These are phyloP conservation scores for Zoysia japonica DNA, from an alignment of 176 grass and related monocot species.

Conservation along the genomic window DNA sequence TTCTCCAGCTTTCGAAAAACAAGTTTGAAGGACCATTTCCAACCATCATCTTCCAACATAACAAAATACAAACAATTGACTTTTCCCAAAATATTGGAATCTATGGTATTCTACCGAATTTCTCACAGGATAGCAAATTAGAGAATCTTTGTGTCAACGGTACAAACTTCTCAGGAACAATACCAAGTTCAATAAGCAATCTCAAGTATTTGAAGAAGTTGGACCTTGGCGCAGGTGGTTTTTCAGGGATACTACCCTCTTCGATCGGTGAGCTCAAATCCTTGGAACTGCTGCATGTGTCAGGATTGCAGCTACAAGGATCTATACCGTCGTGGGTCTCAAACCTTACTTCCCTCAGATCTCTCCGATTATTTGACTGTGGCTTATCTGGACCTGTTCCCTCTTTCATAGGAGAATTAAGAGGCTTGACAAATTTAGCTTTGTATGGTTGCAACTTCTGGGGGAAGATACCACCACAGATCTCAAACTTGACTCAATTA, in stretches of 20 bases:
- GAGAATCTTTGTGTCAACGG: conserved; percentile 11
- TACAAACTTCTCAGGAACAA: conserved; percentile 40
- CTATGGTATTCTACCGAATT: conserved; percentile 28
- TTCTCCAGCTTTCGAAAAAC: conserved; percentile 40
- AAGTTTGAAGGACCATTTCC: conserved; percentile 28
- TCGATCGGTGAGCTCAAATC: not conserved
- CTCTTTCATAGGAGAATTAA: conserved; percentile 27
- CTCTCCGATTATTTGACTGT: not conserved
- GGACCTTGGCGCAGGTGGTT: not conserved
- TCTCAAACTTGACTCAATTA: conserved; percentile 43
- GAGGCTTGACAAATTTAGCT: conserved; percentile 10
- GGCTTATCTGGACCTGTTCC: conserved; percentile 40
- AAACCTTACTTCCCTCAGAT: conserved; percentile 6
- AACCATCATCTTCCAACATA: conserved; percentile 30
- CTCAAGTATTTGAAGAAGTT: conserved; percentile 37
- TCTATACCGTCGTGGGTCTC: conserved; percentile 3
- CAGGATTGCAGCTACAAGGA: not conserved
- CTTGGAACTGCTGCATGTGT: not conserved
- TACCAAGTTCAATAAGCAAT: conserved; percentile 37
- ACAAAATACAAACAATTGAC: conserved; percentile 38
- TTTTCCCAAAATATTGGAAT: conserved; percentile 23
- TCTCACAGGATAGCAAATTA: conserved; percentile 9
- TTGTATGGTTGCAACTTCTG: not conserved
- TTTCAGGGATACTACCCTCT: not conserved
- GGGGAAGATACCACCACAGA: conserved; percentile 37